Evolutionary conservation across 352 stramenopile species (phyloP).

Genomic region (Phytophthora chlamydospora): DNA sequence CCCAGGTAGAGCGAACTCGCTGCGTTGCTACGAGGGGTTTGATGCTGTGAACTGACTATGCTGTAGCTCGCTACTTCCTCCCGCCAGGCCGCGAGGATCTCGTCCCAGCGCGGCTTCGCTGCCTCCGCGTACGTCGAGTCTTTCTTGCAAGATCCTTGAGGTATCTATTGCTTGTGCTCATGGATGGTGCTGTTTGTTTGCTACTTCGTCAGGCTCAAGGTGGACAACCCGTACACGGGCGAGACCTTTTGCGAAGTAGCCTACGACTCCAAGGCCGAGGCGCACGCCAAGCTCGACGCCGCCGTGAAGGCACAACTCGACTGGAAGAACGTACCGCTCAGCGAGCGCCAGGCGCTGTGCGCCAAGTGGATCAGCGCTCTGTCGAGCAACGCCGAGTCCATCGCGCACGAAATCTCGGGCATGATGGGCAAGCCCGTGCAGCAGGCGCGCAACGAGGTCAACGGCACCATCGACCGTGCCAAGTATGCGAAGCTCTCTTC

Average conservation of each 20-base stretch:
- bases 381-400: constrained; percentile 59
- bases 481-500: constrained; percentile 39
- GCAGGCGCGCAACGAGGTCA: constrained; percentile 78
- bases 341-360: constrained; percentile 66
- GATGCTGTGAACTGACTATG: background rate
- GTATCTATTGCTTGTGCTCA: background rate
- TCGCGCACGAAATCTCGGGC: constrained; percentile 77
- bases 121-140: constrained; percentile 40
- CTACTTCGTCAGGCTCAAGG: constrained; percentile 43
- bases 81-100: constrained; percentile 20
- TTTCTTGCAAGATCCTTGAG: too few relatives aligned
- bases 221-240: constrained; percentile 82
- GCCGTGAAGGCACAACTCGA: constrained; percentile 62
- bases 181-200: constrained; percentile 1
- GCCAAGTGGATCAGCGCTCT: constrained; percentile 69
- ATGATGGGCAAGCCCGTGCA: constrained; percentile 88
- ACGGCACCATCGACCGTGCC: constrained; percentile 68
- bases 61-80: constrained; percentile 26
- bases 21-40: too few relatives aligned
- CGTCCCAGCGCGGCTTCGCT: constrained; percentile 38
- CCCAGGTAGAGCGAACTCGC: constrained; percentile 17
- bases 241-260: constrained; percentile 68
- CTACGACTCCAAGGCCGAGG: constrained; percentile 57
- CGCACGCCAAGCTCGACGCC: constrained; percentile 63
- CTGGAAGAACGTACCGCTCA: constrained; percentile 61